Evolutionary conservation across 2,329 filamentous ascomycete species (phyloP), one percentile per base, ranked within the genome.

Genomic region (Colletotrichum noveboracense): DNA sequence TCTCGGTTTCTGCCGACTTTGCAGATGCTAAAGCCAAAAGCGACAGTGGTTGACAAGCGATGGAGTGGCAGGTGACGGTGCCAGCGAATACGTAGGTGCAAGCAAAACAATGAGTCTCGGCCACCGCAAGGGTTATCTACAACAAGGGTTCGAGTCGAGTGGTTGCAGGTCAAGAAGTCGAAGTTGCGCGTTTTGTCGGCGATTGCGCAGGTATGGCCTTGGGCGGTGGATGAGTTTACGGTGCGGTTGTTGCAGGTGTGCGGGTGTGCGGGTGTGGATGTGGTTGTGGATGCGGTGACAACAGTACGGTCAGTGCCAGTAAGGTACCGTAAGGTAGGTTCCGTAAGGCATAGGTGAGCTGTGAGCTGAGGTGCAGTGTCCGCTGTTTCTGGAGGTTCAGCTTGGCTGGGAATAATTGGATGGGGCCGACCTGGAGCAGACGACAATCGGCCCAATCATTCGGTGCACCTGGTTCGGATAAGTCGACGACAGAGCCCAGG

Each of bases 401-500:
- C 61, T 70, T 36, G 48, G 58, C 34, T 65, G n/a, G 61, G 69
- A 56, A 70, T 70, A 65, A 70, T 70, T 74, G 67, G 60, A 71
- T 58, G 60, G 67, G 67, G 36, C 61, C 34, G 34, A 43, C 66
- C 32, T 69, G 55, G 24, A 67, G 52, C 64, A 58, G 66, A 38
- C 26, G 52, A 60, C 34, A 66, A 75, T 75, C 73, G 62, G 56
- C 48, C 73, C 73, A 75, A 75, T 75, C 73, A 64, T 67, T 67
- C 62, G 61, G 36, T 30, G 68, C 68, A 38, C 61, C 67, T 28
- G 48, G 71, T n/a, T 65, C 34, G 34, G 67, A 65, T 71, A 66
- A 66, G 72, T 62, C 68, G 36, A 75, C 61, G 38, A 43, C 38
- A 60, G 64, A 72, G 28, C n/a, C 34, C 55, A 12, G 32, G 55